Conservation (phyloP, 805 yeast species). For the Komagataella mondaviorum region DNA sequence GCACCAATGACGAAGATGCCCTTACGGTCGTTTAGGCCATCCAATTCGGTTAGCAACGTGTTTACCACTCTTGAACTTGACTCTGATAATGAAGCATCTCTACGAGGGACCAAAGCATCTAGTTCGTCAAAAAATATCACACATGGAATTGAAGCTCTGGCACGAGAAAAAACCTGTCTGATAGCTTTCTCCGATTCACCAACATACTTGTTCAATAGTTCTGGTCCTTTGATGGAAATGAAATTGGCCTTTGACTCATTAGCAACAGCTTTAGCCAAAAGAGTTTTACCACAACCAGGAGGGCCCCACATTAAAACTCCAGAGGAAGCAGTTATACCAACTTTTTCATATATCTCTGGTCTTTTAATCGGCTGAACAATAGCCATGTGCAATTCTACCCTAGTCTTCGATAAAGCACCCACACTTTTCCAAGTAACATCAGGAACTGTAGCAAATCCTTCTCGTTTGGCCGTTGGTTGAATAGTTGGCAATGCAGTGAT, state of each 20-base stretch:
- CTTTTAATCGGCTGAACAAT: constrained; percentile 91
- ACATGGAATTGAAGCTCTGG: constrained; percentile 90
- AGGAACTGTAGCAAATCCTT: constrained; percentile 97
- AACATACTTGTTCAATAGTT: constrained; percentile 84
- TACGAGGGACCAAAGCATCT: constrained; percentile 90
- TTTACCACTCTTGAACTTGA: constrained; percentile 90
- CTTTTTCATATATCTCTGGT: constrained; percentile 80
- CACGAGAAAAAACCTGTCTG: constrained; percentile 87
- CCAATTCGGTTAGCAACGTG: constrained; percentile 85
- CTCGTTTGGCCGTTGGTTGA: constrained; percentile 96
- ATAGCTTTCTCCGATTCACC: constrained; percentile 92
- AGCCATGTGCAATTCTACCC: constrained; percentile 92
- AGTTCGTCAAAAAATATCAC: constrained; percentile 91
- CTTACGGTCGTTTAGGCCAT: constrained; percentile 83
- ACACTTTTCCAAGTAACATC: constrained; percentile 94
- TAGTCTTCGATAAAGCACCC: constrained; percentile 71
- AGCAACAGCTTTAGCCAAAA: constrained; percentile 95
- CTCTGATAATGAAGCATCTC: constrained; percentile 82
- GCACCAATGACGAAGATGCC: constrained; percentile 96
- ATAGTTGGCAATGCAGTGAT: constrained; percentile 77
- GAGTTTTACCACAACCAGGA: constrained; percentile 97
- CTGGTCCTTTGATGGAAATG: constrained; percentile 94
- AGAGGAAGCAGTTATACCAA: constrained; percentile 93
- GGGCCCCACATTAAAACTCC: constrained; percentile 99
- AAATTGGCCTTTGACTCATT: constrained; percentile 94